These are phyloP conservation scores for Cryptosporidium felis DNA, from an alignment of 169 alveolate species.

Conservation along the genomic window DNA sequence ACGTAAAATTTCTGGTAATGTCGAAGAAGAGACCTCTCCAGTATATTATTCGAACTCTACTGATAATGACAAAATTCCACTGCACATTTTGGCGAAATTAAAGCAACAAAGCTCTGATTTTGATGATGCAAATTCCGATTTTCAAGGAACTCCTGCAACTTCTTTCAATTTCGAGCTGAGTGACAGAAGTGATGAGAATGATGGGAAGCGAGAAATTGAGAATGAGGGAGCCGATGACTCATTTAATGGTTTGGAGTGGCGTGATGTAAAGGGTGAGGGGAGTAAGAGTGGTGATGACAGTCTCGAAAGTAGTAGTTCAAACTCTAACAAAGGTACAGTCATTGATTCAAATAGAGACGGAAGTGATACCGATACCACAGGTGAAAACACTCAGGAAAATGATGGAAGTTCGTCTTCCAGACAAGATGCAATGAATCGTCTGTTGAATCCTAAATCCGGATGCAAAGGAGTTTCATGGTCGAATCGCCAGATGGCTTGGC, in stretches of 20 bases:
- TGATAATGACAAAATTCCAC: conserved; percentile 29
- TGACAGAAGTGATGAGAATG: conserved; percentile 11
- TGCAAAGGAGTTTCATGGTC: conserved; percentile 72
- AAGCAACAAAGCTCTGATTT: neutral
- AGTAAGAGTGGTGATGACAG: conserved; percentile 28
- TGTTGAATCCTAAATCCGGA: conserved; percentile 64
- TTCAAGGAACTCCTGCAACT: conserved; percentile 24
- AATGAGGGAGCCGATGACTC: conserved; percentile 2
- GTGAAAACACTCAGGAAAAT: conserved; percentile 11
- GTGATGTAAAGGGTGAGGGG: neutral
- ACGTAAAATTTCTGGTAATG: neutral
- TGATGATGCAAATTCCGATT: neutral
- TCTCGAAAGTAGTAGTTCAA: neutral
- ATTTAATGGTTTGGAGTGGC: conserved; percentile 29
- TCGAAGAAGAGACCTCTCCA: neutral
- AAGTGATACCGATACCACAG: conserved; percentile 15
- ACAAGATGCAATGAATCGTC: conserved; percentile 71
- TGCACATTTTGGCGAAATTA: conserved; percentile 18
- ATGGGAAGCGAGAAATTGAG: neutral
- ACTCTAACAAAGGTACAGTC: neutral
- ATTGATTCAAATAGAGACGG: conserved; percentile 26
- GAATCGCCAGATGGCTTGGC: conserved; percentile 72
- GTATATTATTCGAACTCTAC: neutral
- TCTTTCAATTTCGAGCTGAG: neutral
- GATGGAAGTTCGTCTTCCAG: conserved; percentile 37